Percentiles rank a stretch among this genome's conserved stretches.
Conservation (phyloP, 148 eudicot species). For the Chenopodium suecicum region DNA sequence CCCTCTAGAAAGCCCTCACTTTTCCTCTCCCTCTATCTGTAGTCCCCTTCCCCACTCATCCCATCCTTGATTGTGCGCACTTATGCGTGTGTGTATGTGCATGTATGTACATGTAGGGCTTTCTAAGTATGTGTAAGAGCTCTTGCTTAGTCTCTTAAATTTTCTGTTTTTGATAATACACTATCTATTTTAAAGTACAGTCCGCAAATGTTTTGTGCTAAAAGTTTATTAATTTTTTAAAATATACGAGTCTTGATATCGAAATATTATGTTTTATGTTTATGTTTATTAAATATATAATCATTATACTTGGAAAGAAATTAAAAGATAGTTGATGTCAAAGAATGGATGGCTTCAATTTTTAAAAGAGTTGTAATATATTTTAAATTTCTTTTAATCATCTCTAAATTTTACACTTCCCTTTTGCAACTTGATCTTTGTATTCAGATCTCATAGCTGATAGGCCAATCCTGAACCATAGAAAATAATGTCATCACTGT, state of each 20-base stretch:
- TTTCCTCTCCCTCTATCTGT: neutral
- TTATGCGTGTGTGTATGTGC: neutral
- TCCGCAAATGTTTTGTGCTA: neutral
- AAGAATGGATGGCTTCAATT: neutral
- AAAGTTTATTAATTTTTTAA: neutral
- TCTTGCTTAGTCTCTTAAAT: neutral
- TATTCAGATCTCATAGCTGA: neutral
- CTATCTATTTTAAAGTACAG: neutral
- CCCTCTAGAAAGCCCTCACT: neutral
- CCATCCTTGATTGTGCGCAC: too few relatives aligned
- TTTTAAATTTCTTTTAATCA: neutral
- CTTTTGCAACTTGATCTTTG: neutral
- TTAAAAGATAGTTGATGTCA: neutral
- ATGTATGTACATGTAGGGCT: neutral
- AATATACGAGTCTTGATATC: neutral
- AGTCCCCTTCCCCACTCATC: neutral
- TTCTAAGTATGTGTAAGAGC: neutral
- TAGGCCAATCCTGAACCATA: neutral
- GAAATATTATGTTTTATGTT: too few relatives aligned
- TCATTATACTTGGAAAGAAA: neutral
- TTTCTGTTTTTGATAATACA: neutral
- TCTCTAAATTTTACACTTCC: neutral
- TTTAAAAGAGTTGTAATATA: neutral
- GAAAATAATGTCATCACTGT: conserved; percentile 16
- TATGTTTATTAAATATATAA: too few relatives aligned